Evolutionary conservation across 2,329 filamentous ascomycete species (phyloP).

Genomic region (Xylaria sp.): DNA sequence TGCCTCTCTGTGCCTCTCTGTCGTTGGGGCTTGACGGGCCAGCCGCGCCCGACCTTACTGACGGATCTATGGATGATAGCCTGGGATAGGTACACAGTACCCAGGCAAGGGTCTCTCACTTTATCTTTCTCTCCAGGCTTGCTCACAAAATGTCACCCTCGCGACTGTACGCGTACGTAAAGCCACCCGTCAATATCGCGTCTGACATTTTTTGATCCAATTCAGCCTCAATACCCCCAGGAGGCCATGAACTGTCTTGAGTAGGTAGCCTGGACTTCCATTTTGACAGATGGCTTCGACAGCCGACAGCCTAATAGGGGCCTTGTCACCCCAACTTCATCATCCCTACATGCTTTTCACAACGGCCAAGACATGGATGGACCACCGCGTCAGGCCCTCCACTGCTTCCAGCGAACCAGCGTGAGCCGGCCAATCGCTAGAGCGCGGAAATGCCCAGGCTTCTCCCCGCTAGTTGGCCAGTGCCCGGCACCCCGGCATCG

Average conservation of each 20-base stretch:
- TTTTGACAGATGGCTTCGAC: background rate
- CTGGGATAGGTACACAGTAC: too few species aligned
- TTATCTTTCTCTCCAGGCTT: too few species aligned
- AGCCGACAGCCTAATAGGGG: background rate
- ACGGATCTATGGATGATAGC: too few species aligned
- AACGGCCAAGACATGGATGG: conserved; percentile 24
- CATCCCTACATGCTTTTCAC: conserved; percentile 25
- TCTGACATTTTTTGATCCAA: background rate
- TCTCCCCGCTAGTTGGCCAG: conserved; percentile 20
- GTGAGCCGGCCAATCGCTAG: conserved; percentile 16
- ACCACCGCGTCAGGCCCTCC: conserved; percentile 19
- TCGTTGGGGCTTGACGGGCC: conserved; percentile 10
- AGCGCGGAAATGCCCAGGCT: conserved; percentile 20
- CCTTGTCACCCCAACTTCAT: background rate
- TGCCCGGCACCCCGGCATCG: too few species aligned
- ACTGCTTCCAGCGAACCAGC: too few species aligned
- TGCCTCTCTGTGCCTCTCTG: background rate
- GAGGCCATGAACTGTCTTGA: background rate
- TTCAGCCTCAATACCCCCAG: conserved; percentile 5
- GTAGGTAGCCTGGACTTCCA: background rate
- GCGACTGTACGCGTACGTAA: too few species aligned
- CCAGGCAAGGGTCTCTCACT: too few species aligned
- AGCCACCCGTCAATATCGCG: background rate
- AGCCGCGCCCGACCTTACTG: background rate
- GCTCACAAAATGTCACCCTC: background rate